Evolutionary conservation across 805 yeast genomes (phyloP).

Genomic region (Naumovozyma castellii): DNA sequence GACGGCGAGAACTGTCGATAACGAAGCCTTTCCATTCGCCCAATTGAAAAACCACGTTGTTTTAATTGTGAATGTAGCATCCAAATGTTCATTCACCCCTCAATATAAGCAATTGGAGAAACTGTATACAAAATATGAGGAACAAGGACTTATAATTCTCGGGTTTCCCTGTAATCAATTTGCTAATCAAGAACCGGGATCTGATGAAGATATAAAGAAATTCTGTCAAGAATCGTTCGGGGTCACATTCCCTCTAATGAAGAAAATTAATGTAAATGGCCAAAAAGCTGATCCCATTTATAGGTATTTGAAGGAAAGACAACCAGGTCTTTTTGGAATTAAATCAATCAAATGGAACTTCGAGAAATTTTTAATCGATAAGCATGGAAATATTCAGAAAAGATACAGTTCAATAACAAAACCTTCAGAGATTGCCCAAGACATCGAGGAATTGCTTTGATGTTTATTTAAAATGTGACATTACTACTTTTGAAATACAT

Average conservation of each 20-base stretch:
- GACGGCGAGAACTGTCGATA: slow-evolving; percentile 49
- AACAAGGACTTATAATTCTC: slow-evolving; percentile 53
- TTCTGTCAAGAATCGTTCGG: slow-evolving; percentile 79
- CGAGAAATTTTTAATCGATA: slow-evolving; percentile 56
- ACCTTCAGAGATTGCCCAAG: slow-evolving; percentile 51
- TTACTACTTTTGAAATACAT: too few relatives aligned
- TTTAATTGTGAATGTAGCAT: slow-evolving; percentile 77
- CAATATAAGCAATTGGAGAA: slow-evolving; percentile 67
- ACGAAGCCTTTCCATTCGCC: slow-evolving; percentile 47
- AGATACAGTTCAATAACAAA: slow-evolving; percentile 61
- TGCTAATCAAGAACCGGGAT: slow-evolving; percentile 68
- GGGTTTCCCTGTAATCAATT: slow-evolving; percentile 94
- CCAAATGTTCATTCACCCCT: slow-evolving; percentile 71
- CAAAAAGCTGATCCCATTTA: slow-evolving; percentile 69
- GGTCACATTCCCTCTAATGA: slow-evolving; percentile 81
- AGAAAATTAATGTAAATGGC: slow-evolving; percentile 88
- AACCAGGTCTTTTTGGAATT: slow-evolving; percentile 53
- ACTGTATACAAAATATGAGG: slow-evolving; percentile 54
- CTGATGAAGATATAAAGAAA: slow-evolving; percentile 55
- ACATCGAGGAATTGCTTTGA: slow-evolving; percentile 47
- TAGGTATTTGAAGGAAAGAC: slow-evolving; percentile 59
- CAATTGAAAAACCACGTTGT: slow-evolving; percentile 72
- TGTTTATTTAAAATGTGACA: too few relatives aligned
- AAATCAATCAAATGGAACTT: slow-evolving; percentile 72
- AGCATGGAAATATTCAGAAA: slow-evolving; percentile 44